These are phyloP conservation scores for Cydonia oblonga DNA, from an alignment of 331 rosid species.

Conservation along the genomic window DNA sequence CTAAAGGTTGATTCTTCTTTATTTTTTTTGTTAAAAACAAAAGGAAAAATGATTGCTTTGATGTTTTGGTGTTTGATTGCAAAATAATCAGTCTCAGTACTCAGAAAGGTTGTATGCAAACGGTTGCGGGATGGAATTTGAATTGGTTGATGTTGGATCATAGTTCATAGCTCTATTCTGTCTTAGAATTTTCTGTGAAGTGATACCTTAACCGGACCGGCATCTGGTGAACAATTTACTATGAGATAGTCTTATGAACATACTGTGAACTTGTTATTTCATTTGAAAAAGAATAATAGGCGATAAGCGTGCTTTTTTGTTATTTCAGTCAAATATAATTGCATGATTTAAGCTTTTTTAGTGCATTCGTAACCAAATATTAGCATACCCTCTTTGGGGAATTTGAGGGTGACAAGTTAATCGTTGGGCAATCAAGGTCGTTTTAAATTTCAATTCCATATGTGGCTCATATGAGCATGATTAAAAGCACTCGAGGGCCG, in stretches of 20 bases:
- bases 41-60: background rate
- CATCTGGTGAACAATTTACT: background rate
- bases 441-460: background rate
- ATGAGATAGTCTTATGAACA: background rate
- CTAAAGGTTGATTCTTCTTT: conserved; percentile 50
- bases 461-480: background rate
- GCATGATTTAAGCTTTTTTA: too few species aligned
- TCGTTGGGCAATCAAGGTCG: background rate
- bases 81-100: background rate
- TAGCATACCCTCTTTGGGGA: background rate
- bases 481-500: background rate
- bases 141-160: background rate
- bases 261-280: background rate
- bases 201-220: background rate
- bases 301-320: background rate
- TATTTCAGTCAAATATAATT: background rate
- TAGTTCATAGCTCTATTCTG: background rate
- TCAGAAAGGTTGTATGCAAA: background rate
- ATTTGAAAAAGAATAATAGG: background rate
- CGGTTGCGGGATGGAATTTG: background rate
- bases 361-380: background rate
- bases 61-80: background rate
- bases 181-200: background rate
- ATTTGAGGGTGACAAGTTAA: background rate
- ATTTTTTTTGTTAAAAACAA: background rate